These are phyloP conservation scores for Gossypium davidsonii DNA, from an alignment of 441 rosid genomes.

Conservation along the genomic window DNA sequence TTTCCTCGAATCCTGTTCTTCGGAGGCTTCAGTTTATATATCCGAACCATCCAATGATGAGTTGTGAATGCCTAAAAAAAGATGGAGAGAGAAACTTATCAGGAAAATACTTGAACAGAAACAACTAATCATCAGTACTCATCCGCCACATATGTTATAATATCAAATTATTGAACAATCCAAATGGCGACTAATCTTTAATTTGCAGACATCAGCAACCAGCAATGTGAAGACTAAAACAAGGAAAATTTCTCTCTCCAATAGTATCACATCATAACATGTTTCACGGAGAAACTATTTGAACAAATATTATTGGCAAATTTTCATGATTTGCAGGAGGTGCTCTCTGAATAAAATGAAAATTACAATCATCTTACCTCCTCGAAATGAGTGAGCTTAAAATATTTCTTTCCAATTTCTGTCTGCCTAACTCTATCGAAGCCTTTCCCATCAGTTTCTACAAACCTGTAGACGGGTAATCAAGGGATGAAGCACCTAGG, in stretches of 20 bases:
- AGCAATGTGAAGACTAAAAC: background rate
- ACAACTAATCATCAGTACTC: background rate
- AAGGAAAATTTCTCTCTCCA: background rate
- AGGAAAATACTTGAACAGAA: background rate
- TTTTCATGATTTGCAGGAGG: background rate
- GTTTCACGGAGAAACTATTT: background rate
- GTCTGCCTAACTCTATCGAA: constrained; percentile 86
- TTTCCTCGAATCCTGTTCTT: constrained; percentile 86
- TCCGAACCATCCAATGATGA: constrained; percentile 99
- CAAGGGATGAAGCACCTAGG: background rate
- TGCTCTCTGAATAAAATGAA: background rate
- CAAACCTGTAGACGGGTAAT: constrained; percentile 45
- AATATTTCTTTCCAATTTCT: constrained; percentile 93
- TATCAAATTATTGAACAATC: background rate
- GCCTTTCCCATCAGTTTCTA: constrained; percentile 91
- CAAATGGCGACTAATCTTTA: background rate
- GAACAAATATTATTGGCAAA: background rate
- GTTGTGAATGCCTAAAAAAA: constrained; percentile 78
- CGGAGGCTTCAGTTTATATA: constrained; percentile 78
- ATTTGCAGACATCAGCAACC: background rate
- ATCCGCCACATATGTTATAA: background rate
- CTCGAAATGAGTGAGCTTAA: constrained; percentile 91
- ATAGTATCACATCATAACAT: background rate
- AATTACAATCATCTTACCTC: constrained; percentile 51
- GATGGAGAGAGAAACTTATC: background rate